phyloP scores from a whole-genome alignment of 208 protist species.

The Naegleria lovaniensis region DNA sequence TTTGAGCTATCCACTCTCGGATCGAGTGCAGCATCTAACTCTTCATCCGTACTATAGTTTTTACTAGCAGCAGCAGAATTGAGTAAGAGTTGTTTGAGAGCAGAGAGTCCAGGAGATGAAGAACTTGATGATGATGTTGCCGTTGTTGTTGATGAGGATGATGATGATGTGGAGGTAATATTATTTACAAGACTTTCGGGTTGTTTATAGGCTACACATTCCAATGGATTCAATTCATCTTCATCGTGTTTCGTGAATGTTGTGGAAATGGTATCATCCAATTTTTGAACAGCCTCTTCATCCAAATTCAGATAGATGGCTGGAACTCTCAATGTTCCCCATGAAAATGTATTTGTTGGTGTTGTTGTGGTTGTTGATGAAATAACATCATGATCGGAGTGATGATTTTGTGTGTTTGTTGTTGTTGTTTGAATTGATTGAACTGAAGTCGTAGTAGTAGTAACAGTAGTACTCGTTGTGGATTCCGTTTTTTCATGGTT shows the following conservation, averaged over 20 bases:
- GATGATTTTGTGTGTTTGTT: too few relatives aligned
- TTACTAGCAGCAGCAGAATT: too few relatives aligned
- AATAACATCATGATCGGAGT: too few relatives aligned
- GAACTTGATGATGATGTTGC: too few relatives aligned
- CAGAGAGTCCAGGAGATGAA: not conserved
- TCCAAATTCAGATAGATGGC: not conserved
- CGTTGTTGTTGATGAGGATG: not conserved
- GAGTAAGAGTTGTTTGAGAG: too few relatives aligned
- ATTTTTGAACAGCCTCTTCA: not conserved
- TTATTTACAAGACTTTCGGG: not conserved
- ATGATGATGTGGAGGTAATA: not conserved
- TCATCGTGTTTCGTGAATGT: not conserved
- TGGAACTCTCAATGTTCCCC: not conserved
- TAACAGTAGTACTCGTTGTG: too few relatives aligned
- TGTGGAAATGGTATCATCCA: not conserved
- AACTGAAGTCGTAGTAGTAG: too few relatives aligned
- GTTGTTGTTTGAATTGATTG: too few relatives aligned
- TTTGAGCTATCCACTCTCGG: not conserved
- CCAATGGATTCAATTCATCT: not conserved
- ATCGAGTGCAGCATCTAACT: not conserved
- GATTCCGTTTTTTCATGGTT: too few relatives aligned
- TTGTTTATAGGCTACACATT: not conserved
- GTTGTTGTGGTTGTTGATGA: too few relatives aligned
- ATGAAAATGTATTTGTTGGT: not conserved
- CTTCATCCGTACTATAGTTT: not conserved